A percentile compares a stretch with the other conserved stretches of the same genome.
phyloP scores from a whole-genome alignment of 768 basidiomycete genomes.

The Boletus coccyginus region DNA sequence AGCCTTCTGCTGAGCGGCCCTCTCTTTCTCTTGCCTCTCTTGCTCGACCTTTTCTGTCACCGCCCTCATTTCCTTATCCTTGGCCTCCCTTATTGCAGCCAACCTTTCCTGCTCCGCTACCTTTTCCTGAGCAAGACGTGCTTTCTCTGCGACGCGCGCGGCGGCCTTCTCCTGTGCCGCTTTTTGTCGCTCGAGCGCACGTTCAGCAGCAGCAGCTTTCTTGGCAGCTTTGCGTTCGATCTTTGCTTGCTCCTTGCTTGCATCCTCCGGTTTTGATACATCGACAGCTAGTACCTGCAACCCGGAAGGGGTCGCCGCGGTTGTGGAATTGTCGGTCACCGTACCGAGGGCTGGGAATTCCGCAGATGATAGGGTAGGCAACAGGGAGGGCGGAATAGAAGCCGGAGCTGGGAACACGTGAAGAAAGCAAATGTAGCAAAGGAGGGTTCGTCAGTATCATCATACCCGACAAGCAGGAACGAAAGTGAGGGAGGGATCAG shows the following conservation, averaged over 20 bases:
- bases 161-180: slow-evolving; percentile 57
- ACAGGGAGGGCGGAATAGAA: slow-evolving; percentile 38
- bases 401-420: slow-evolving; percentile 33
- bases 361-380: slow-evolving; percentile 54
- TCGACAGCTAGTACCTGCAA: slow-evolving; percentile 19
- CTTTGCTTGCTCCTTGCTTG: slow-evolving; percentile 50
- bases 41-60: slow-evolving; percentile 37
- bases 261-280: slow-evolving; percentile 31
- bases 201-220: slow-evolving; percentile 60
- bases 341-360: slow-evolving; percentile 71
- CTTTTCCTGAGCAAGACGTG: slow-evolving; percentile 52
- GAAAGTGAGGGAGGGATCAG: slow-evolving; percentile 41
- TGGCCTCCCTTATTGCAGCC: slow-evolving; percentile 37
- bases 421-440: slow-evolving; percentile 20
- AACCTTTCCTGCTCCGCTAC: slow-evolving; percentile 51
- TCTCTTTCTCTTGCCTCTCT: slow-evolving; percentile 42
- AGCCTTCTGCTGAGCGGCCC: slow-evolving; percentile 27
- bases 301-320: slow-evolving; percentile 15
- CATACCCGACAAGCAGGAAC: slow-evolving; percentile 41
- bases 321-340: slow-evolving; percentile 10
- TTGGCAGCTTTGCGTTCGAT: slow-evolving; percentile 62
- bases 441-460: slow-evolving; percentile 41
- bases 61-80: slow-evolving; percentile 35
- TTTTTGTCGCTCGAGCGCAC: slow-evolving; percentile 59
- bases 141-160: slow-evolving; percentile 49